Evolutionary conservation across 139 green algal species (phyloP).

Genomic region (Chlamydomonas sp.): DNA sequence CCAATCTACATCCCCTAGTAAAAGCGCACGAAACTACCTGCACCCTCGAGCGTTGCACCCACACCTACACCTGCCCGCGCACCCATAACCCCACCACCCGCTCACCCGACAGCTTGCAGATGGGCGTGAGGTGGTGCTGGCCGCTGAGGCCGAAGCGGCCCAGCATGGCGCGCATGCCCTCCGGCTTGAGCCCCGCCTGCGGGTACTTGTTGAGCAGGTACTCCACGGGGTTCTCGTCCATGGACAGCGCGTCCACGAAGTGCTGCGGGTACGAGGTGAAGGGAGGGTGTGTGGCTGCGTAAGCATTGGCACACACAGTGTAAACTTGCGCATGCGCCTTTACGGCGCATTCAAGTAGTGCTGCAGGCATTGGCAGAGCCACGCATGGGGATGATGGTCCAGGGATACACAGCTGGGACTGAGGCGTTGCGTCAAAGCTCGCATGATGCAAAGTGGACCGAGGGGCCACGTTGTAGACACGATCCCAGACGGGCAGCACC

Average conservation of each 20-base stretch:
- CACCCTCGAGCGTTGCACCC: neutral
- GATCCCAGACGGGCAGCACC: no score
- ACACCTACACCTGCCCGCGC: neutral
- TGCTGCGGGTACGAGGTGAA: slow-evolving; percentile 73
- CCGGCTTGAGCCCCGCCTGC: slow-evolving; percentile 74
- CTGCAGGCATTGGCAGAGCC: no score
- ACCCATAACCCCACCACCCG: neutral
- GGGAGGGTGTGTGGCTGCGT: neutral
- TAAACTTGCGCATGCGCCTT: no score
- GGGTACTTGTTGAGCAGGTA: slow-evolving; percentile 89
- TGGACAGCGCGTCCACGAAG: slow-evolving; percentile 97
- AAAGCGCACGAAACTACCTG: neutral
- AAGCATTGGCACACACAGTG: no score
- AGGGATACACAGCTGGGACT: no score
- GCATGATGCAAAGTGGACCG: no score
- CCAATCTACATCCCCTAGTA: neutral
- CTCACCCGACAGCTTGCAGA: slow-evolving; percentile 93
- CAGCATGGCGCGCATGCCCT: slow-evolving; percentile 93
- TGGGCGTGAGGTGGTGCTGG: slow-evolving; percentile 95
- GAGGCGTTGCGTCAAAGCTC: no score
- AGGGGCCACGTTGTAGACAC: no score
- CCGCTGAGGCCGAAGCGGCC: slow-evolving; percentile 95
- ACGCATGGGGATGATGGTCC: no score
- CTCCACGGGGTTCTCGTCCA: slow-evolving; percentile 96
- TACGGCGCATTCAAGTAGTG: no score